phyloP scores from a whole-genome alignment of 495 filamentous ascomycete genomes.

The Pseudotulostoma volvatum region DNA sequence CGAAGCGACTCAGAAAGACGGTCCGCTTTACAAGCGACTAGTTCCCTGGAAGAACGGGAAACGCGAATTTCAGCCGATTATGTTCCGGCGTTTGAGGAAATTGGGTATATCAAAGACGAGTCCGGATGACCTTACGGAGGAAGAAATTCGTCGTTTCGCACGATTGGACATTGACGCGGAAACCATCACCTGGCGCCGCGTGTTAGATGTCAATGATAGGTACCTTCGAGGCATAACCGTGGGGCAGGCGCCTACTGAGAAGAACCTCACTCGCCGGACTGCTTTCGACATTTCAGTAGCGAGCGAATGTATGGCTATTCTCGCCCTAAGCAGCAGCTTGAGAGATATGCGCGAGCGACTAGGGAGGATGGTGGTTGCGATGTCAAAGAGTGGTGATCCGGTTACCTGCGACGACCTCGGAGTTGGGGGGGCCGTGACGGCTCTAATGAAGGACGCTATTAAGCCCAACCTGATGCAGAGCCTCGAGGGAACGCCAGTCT shows the following conservation, averaged over 20 bases:
- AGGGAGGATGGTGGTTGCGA: conserved; percentile 92
- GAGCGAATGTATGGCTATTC: conserved; percentile 95
- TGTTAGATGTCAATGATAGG: conserved; percentile 92
- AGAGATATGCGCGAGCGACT: conserved; percentile 85
- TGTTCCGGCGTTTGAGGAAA: conserved; percentile 86
- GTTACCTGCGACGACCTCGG: conserved; percentile 94
- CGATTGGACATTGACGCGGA: conserved; percentile 90
- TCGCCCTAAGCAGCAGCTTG: conserved; percentile 78
- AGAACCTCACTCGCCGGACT: conserved; percentile 66
- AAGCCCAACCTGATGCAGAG: conserved; percentile 99
- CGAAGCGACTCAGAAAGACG: conserved; percentile 86
- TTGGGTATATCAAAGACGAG: conserved; percentile 90
- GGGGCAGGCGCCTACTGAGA: conserved; percentile 78
- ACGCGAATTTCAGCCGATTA: conserved; percentile 69
- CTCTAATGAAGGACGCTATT: conserved; percentile 93
- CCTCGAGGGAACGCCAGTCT: conserved; percentile 88
- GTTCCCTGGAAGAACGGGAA: conserved; percentile 83
- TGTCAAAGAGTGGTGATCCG: conserved; percentile 68
- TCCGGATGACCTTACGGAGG: conserved; percentile 73
- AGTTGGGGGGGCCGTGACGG: conserved; percentile 78
- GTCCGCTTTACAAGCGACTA: conserved; percentile 69
- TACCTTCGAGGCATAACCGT: conserved; percentile 79
- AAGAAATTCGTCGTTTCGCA: conserved; percentile 77
- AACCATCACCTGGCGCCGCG: conserved; percentile 92
- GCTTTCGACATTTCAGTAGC: conserved; percentile 97